These are phyloP conservation scores for Gaeumannomyces tritici DNA, from an alignment of 2,329 filamentous ascomycete genomes.

Conservation along the genomic window DNA sequence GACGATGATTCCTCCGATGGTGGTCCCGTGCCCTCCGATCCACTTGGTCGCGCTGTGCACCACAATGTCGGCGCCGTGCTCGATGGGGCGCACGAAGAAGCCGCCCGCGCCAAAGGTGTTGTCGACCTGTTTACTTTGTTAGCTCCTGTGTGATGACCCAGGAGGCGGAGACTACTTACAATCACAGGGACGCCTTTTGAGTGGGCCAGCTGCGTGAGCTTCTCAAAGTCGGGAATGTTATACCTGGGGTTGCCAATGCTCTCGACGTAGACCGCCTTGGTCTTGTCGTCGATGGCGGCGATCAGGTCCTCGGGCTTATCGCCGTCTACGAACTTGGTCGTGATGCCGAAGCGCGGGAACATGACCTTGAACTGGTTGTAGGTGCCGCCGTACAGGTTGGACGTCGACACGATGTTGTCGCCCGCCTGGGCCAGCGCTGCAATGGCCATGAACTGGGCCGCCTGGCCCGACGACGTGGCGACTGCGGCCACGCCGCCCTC, in stretches of 20 bases:
- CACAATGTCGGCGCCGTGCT: slow-evolving; percentile 86
- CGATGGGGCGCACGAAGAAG: slow-evolving; percentile 77
- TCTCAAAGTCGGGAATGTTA: slow-evolving; percentile 86
- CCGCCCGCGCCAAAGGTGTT: slow-evolving; percentile 94
- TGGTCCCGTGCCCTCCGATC: slow-evolving; percentile 94
- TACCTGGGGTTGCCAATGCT: slow-evolving; percentile 90
- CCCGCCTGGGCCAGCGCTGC: slow-evolving; percentile 74
- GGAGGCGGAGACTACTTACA: slow-evolving; percentile 26
- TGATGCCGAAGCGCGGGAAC: slow-evolving; percentile 76
- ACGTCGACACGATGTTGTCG: slow-evolving; percentile 88
- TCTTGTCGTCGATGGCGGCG: slow-evolving; percentile 80
- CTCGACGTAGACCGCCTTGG: slow-evolving; percentile 87
- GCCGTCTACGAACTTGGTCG: slow-evolving; percentile 77
- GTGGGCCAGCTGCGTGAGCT: slow-evolving; percentile 71
- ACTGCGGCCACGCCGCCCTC: slow-evolving; percentile 86
- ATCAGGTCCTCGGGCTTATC: slow-evolving; percentile 73
- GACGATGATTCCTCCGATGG: slow-evolving; percentile 76
- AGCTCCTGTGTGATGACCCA: background rate
- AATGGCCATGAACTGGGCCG: slow-evolving; percentile 87
- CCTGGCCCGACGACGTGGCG: slow-evolving; percentile 76
- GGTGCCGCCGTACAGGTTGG: slow-evolving; percentile 87
- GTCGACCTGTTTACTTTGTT: slow-evolving; percentile 50
- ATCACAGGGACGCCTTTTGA: slow-evolving; percentile 57
- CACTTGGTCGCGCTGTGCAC: slow-evolving; percentile 94
- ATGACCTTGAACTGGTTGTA: slow-evolving; percentile 97